Conservation (phyloP, 2,329 filamentous ascomycete species). For the Pestalotiopsis sp. region DNA sequence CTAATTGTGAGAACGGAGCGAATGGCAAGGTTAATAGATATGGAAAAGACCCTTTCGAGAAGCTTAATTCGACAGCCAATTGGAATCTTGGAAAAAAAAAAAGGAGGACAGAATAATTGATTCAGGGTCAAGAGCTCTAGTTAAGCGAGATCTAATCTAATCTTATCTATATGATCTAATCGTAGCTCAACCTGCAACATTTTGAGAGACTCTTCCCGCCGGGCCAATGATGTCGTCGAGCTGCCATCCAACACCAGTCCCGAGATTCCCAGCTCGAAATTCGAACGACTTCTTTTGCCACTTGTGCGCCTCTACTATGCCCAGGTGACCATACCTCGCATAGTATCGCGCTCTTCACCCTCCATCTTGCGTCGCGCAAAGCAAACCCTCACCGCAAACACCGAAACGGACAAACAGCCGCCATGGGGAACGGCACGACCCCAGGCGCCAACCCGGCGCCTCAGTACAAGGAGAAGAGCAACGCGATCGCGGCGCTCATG, state of each 20-base stretch:
- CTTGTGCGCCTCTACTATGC: no score
- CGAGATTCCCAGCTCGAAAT: no score
- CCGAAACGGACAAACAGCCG: background rate
- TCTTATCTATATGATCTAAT: background rate
- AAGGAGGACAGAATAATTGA: no score
- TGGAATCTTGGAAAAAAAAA: background rate
- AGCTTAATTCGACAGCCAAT: background rate
- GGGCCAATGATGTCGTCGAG: background rate
- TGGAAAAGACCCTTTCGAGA: background rate
- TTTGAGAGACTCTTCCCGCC: background rate
- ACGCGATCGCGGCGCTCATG: slow-evolving; percentile 29
- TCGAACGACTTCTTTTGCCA: no score
- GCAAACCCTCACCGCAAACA: background rate
- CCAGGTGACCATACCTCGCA: no score
- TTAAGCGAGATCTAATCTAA: background rate
- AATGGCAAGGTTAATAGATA: background rate
- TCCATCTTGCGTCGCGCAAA: no score
- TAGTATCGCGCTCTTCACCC: no score
- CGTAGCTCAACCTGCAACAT: background rate
- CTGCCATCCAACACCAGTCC: no score
- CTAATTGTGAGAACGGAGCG: background rate
- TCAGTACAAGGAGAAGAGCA: slow-evolving; percentile 31
- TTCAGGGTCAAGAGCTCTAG: background rate
- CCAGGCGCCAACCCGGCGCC: slow-evolving; percentile 31
- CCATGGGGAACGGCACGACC: slow-evolving; percentile 14